Base-by-base conservation (phyloP, 2,329 filamentous ascomycete species). In the Talaromyces sp. region DNA sequence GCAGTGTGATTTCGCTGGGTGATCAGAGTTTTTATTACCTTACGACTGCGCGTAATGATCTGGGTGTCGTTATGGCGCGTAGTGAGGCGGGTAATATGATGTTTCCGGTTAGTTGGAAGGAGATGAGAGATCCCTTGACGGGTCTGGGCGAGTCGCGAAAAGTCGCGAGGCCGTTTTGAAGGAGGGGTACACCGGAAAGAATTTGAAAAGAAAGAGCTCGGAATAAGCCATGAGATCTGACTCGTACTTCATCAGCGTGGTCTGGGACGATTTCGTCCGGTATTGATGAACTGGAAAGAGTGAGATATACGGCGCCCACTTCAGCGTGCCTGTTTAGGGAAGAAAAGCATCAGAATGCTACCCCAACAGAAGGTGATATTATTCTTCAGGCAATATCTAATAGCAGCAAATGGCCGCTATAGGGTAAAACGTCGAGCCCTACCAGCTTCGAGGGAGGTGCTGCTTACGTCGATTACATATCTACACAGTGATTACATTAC, bases 21-120 rank as follows among this genome's bases (percentile, higher is more conserved):
- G 94, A 99, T 72, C 92, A 97, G 77, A 87, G 89, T 56, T 96
- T 91, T 69, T 99, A 97, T 74, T 99, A 97, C 74, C 83, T 96
- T n/a, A 90, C 88, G 27, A 99, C 94, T 1, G 91, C 92, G 29
- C 86, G 86, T 66, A 97, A 99, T 75, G 90, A 96, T 72, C 81
- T 96, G 46, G 94, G 94, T 2, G 93, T 97, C 61, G 90, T 99
- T 43, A 90, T 97, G 86, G 94, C 93, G 10, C 88, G 85, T 67
- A 95, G 91, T 71, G 91, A 96, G 72, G 85, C 84, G 2, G 92
- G 92, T 1, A 93, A 95, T 75, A 85, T 89, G 68, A 96, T 97
- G 92, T 89, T 89, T 69, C 93, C 94, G 1, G 84, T 96, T 59
- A 95, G 88, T 75, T 99, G 94, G 94, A 95, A 88, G 79, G 93